phyloP scores from a whole-genome alignment of 2,329 filamentous ascomycete genomes.

The Didymella pinodella region DNA sequence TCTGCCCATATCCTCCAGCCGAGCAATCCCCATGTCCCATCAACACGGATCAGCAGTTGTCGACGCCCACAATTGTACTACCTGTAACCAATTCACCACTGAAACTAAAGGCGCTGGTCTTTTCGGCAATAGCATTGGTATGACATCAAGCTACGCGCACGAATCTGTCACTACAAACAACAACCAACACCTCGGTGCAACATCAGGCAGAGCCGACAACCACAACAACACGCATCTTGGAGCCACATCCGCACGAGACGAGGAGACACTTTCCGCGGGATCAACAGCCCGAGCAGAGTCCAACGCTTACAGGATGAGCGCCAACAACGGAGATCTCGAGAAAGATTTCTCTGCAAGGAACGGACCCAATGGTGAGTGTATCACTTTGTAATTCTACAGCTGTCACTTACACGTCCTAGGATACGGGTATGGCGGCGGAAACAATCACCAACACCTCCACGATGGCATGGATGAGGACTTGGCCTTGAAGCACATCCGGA shows the following conservation, averaged over 20 bases:
- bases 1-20: slow-evolving; percentile 12
- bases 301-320: slow-evolving; percentile 29
- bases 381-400: too few relatives aligned
- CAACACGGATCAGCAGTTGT: slow-evolving; percentile 20
- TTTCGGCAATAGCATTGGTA: slow-evolving; percentile 24
- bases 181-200: slow-evolving; percentile 25
- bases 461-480: slow-evolving; percentile 38
- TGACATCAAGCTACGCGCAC: slow-evolving; percentile 24
- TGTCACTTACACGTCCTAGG: neutral
- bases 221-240: slow-evolving; percentile 34
- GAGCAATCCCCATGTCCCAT: slow-evolving; percentile 21
- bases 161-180: slow-evolving; percentile 21
- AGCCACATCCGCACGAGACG: slow-evolving; percentile 32
- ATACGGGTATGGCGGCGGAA: slow-evolving; percentile 25
- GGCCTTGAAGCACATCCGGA: slow-evolving; percentile 50
- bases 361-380: slow-evolving; percentile 27
- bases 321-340: slow-evolving; percentile 44
- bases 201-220: slow-evolving; percentile 19
- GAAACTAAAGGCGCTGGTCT: slow-evolving; percentile 16
- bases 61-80: slow-evolving; percentile 11
- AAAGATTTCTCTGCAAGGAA: slow-evolving; percentile 55
- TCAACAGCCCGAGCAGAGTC: slow-evolving; percentile 36
- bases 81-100: slow-evolving; percentile 6
- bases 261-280: slow-evolving; percentile 36
- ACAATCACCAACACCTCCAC: slow-evolving; percentile 39